phyloP scores from a whole-genome alignment of 192 early-diverging fungal genomes.

The Linnemannia schmuckeri region DNA sequence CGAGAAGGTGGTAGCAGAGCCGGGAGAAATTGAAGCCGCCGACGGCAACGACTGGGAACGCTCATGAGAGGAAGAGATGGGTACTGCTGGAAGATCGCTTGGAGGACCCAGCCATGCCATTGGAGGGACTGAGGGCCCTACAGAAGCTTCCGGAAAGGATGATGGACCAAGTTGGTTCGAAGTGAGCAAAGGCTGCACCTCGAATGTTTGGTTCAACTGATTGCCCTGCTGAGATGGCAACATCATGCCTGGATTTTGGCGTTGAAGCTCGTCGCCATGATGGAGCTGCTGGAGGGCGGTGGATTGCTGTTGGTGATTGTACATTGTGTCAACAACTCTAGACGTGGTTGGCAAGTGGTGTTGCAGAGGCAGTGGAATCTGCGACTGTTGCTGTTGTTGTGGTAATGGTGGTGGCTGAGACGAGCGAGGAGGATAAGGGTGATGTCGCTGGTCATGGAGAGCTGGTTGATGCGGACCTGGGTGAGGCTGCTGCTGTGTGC shows the following conservation, averaged over 20 bases:
- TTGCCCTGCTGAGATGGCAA: not conserved
- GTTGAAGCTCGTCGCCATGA: not conserved
- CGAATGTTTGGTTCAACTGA: constrained; percentile 7
- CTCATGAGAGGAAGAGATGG: not conserved
- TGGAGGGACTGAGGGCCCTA: not conserved
- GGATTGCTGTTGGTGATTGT: constrained; percentile 4
- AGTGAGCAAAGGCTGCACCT: not conserved
- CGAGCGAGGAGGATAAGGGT: constrained; percentile 9
- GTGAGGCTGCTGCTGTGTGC: constrained; percentile 8
- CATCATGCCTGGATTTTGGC: not conserved
- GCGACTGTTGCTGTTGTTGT: constrained; percentile 13
- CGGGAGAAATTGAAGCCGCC: not conserved
- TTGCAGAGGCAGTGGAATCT: constrained; percentile 18
- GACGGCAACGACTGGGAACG: constrained; percentile 3
- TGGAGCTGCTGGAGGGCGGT: not conserved
- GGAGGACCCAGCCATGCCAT: not conserved
- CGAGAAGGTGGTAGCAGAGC: not conserved
- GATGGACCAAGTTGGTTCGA: not conserved
- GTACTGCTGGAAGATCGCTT: not conserved
- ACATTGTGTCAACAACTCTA: not conserved
- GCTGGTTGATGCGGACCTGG: constrained; percentile 9
- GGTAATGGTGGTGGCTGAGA: not conserved
- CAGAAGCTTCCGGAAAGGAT: not conserved
- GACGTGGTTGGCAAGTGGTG: constrained; percentile 3
- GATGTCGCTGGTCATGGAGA: constrained; percentile 15